These are phyloP conservation scores for Cercospora sp. DNA, from an alignment of 2,329 filamentous ascomycete species.

Conservation along the genomic window DNA sequence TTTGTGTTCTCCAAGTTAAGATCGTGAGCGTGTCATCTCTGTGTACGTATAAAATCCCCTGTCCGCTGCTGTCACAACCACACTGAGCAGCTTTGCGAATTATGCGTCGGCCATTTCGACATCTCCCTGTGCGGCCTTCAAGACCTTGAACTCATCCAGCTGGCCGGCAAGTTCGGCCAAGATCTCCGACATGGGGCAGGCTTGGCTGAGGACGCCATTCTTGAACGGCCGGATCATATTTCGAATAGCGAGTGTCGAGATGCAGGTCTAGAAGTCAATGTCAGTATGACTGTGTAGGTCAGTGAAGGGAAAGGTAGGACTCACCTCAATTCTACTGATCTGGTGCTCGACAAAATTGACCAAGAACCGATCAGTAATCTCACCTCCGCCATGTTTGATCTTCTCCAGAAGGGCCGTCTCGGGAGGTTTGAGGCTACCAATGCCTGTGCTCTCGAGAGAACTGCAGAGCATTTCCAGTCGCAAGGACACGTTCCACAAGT, in stretches of 20 bases:
- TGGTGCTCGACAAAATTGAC: slow-evolving; percentile 91
- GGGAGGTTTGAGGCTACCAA: slow-evolving; percentile 68
- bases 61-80: background rate
- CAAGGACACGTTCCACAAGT: slow-evolving; percentile 83
- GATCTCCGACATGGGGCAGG: slow-evolving; percentile 74
- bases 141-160: slow-evolving; percentile 61
- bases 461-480: slow-evolving; percentile 92
- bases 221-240: slow-evolving; percentile 75
- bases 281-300: slow-evolving; percentile 27
- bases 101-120: slow-evolving; percentile 14
- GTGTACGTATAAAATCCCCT: background rate
- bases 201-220: slow-evolving; percentile 67
- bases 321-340: slow-evolving; percentile 91
- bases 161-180: slow-evolving; percentile 62
- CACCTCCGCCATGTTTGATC: slow-evolving; percentile 70
- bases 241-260: slow-evolving; percentile 75
- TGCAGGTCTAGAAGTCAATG: slow-evolving; percentile 62
- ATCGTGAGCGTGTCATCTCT: background rate
- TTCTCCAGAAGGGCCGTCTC: slow-evolving; percentile 80
- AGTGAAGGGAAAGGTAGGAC: slow-evolving; percentile 36
- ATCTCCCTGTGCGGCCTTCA: slow-evolving; percentile 23
- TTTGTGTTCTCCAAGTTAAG: background rate
- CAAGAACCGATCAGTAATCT: slow-evolving; percentile 85
- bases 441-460: slow-evolving; percentile 70
- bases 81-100: background rate